These are phyloP conservation scores for Hypericum androsaemum DNA, from an alignment of 345 rosid species.

Conservation along the genomic window DNA sequence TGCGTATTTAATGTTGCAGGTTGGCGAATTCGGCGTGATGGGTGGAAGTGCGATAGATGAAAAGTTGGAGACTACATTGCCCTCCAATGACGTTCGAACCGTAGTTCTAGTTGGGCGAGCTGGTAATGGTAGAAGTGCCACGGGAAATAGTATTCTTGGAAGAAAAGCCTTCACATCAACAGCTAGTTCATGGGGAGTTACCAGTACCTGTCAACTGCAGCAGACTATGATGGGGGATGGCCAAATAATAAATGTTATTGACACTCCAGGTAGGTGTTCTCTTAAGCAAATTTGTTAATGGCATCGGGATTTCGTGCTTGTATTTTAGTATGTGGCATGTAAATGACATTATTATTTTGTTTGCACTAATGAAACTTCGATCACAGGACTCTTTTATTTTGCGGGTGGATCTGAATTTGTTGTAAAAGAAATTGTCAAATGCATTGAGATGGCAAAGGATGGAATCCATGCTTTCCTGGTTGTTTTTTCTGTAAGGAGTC, in stretches of 20 bases:
- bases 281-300: too few relatives aligned
- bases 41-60: too few relatives aligned
- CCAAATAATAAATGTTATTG: not conserved
- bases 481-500: not conserved
- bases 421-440: not conserved
- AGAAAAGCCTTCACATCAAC: not conserved
- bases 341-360: not conserved
- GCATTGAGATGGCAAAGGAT: not conserved
- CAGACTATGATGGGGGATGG: not conserved
- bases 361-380: too few relatives aligned
- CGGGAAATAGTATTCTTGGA: not conserved
- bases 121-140: not conserved
- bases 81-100: conserved; percentile 25
- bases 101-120: conserved; percentile 8
- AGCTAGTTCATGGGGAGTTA: not conserved
- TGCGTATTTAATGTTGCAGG: too few relatives aligned
- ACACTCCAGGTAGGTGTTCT: not conserved
- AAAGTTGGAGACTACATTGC: too few relatives aligned
- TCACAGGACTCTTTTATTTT: not conserved
- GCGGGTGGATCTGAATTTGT: not conserved
- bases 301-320: too few relatives aligned
- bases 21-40: too few relatives aligned
- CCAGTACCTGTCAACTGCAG: not conserved
- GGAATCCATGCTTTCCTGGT: not conserved
- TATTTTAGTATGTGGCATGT: too few relatives aligned